Evolutionary conservation across 257 asterid genomes (phyloP), one percentile per base, ranked within the genome.

Genomic region (Plectranthus barbatus): DNA sequence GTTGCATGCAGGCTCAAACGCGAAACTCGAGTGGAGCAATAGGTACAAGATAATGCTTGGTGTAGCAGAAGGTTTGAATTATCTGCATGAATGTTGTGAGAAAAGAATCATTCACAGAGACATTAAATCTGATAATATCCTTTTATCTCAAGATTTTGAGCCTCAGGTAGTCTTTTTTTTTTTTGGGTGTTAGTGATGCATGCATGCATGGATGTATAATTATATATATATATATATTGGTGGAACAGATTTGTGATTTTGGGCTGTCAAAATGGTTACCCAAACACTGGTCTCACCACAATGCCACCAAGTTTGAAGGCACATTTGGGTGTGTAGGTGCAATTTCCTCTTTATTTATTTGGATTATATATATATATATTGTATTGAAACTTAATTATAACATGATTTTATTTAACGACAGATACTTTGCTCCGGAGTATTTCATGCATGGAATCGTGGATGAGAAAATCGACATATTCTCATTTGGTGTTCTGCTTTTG

Each of bases 211-310:
- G n/a, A n/a, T n/a, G n/a, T n/a, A n/a, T n/a, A n/a, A n/a, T n/a
- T n/a, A n/a, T n/a, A n/a, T n/a, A n/a, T n/a, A n/a, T n/a, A n/a
- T n/a, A n/a, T n/a, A n/a, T n/a, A n/a, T n/a, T 26, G 31, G 31
- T 23, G 44, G 18, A 15, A 33, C 60, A 86, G 95, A 86, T 86
- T 9, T 86, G 95, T 67, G 95, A 86, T 77, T 86, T 86, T 69
- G 91, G 95, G 52, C 84, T 86, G 5, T 83, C 95, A n/a, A 86
- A 86, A 67, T 86, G 95, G 95, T 74, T 86, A 37, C 95, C 95
- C 7, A 78, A 80, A 37, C 84, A 86, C 46, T 80, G 81, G 86
- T 78, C 89, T 29, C 92, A 84, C 71, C 82, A 69, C 66, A 80
- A 75, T 64, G 81, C 83, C 48, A 72, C 84, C 2, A 82, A 78